These are phyloP conservation scores for Ilyonectria sp. DNA, from an alignment of 2,329 filamentous ascomycete species.

Conservation along the genomic window DNA sequence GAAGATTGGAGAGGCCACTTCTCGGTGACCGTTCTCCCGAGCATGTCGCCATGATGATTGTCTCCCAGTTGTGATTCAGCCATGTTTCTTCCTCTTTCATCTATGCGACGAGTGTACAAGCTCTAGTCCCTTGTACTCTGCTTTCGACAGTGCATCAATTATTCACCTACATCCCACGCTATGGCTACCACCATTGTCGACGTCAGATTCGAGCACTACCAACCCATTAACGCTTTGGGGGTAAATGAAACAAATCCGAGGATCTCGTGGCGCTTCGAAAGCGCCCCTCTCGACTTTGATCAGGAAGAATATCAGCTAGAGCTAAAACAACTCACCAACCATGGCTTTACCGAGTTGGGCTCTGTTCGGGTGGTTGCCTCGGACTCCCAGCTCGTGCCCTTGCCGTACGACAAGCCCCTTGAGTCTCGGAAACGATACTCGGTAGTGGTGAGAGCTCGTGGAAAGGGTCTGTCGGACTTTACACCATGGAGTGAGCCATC, in stretches of 20 bases:
- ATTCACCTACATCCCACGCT: neutral
- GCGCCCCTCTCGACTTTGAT: slow-evolving; percentile 32
- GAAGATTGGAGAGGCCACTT: neutral
- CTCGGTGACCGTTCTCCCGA: neutral
- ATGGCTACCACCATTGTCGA: slow-evolving; percentile 18
- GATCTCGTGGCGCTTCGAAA: slow-evolving; percentile 38
- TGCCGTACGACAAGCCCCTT: slow-evolving; percentile 26
- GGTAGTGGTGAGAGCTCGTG: slow-evolving; percentile 24
- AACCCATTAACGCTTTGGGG: slow-evolving; percentile 29
- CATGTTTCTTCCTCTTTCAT: neutral
- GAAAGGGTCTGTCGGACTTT: slow-evolving; percentile 10
- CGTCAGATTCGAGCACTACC: slow-evolving; percentile 40
- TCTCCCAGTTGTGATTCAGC: neutral
- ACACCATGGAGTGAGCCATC: slow-evolving; percentile 35
- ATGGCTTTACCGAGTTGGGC: neutral
- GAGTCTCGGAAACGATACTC: slow-evolving; percentile 33
- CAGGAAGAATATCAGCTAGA: slow-evolving; percentile 37
- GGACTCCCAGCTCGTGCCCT: slow-evolving; percentile 29
- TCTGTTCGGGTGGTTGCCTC: neutral
- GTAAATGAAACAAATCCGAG: slow-evolving; percentile 36
- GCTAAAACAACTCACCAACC: neutral
- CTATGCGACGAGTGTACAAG: neutral
- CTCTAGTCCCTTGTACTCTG: neutral
- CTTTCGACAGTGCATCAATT: neutral
- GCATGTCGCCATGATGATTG: neutral